Base-by-base conservation (phyloP, 2,329 filamentous ascomycete species). In the Paracoccidioides brasiliensis region DNA sequence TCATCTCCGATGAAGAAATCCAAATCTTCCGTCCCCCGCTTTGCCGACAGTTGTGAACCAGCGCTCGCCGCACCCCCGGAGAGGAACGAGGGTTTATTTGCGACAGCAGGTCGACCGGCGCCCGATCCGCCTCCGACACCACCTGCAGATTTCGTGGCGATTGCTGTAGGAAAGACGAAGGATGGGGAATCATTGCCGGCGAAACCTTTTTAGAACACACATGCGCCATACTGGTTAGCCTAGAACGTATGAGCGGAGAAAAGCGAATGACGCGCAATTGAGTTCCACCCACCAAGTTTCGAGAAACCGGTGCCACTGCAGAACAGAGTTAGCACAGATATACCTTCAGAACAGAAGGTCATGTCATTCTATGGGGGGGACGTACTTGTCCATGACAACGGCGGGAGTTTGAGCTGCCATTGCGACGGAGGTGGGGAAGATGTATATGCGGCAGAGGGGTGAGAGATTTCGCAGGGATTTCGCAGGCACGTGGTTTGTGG, bases 301-400 rank as follows among this genome's bases (percentile, higher is more conserved):
- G 93, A 97, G 76, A 94, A 98, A 69, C 93, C 93, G 77, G 93
- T 98, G 79, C 93, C 93, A 86, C 93, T 98, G 74, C 59, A 67
- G 42, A 58, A 64, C 58, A 57, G 63, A 62, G 69, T 78, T 67
- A 76, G 74, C 64, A 37, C 54, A 53, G 59, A 56, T 55, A 38
- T 22, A 22, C 22, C 22, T 22, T 22, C 33, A 32, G 10, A 30
- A 49, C 60, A 62, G 59, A 22, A 22, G 57, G 66, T 63, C 52
- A 45, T 12, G 41, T 43, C 43, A 56, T 63, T 22, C 58, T 59
- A 63, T 44, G 22, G 59, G 59, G 59, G 59, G 58, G 63, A 81
- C 89, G 76, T 85, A 96, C 93, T 98, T 98, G 93, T 98, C 93
- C 91, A 98, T 98, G 89, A 98, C 93, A 96, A 98, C 93, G 88